Percentiles rank a stretch among this genome's conserved stretches.
These are phyloP conservation scores for Paecilomyces dactylethromorphus DNA, from an alignment of 2,329 filamentous ascomycete species.

Conservation along the genomic window DNA sequence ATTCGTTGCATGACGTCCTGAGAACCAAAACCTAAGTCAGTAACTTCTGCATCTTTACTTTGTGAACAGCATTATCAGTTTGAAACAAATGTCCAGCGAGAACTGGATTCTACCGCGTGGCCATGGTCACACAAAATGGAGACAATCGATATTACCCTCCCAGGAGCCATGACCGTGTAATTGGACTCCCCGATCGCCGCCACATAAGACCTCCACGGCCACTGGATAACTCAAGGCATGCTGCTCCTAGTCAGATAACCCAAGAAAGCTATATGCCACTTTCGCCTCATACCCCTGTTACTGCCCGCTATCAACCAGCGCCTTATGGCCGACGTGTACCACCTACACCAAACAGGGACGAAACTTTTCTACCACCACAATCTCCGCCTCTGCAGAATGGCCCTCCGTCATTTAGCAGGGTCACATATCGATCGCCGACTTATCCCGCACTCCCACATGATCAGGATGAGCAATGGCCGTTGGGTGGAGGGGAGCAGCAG, in stretches of 20 bases:
- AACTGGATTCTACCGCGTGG: constrained; percentile 30
- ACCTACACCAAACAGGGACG: not conserved
- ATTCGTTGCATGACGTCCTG: not conserved
- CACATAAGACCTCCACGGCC: constrained; percentile 22
- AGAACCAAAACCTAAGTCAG: not conserved
- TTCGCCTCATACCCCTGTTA: not conserved
- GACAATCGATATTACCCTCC: constrained; percentile 26
- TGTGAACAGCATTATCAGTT: constrained; percentile 3
- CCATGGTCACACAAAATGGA: constrained; percentile 40
- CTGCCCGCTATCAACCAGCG: not conserved
- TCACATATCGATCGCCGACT: constrained; percentile 13
- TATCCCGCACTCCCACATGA: constrained; percentile 10
- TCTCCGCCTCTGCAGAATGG: not conserved
- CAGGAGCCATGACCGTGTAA: constrained; percentile 23
- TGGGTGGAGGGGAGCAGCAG: constrained; percentile 16
- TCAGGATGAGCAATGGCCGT: constrained; percentile 9
- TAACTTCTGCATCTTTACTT: constrained; percentile 2
- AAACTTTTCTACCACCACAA: not conserved
- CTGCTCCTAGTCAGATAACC: not conserved
- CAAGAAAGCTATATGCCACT: not conserved
- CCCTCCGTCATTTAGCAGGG: constrained; percentile 4
- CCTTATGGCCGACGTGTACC: not conserved
- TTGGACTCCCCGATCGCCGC: constrained; percentile 16
- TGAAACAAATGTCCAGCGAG: constrained; percentile 36
- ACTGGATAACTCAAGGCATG: constrained; percentile 12